These are phyloP conservation scores for Digitaria exilis DNA, from an alignment of 202 grass and related monocot species.

Conservation along the genomic window DNA sequence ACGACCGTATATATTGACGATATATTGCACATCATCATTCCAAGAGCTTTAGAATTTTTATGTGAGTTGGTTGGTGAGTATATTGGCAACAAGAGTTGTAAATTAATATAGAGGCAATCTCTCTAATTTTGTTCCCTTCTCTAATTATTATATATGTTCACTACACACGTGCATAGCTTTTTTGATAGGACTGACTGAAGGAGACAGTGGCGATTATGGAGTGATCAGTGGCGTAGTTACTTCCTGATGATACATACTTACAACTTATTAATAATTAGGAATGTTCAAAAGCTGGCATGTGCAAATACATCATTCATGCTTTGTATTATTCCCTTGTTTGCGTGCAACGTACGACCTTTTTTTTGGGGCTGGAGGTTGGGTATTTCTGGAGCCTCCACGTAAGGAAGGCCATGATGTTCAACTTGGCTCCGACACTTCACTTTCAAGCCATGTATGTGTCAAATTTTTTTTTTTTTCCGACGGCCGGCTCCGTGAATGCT, in stretches of 20 bases:
- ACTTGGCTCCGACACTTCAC: constrained; percentile 30
- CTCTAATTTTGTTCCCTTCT: not conserved
- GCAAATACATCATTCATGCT: constrained; percentile 22
- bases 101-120: not conserved
- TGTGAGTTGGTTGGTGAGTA: not conserved
- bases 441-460: constrained; percentile 36
- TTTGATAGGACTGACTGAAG: constrained; percentile 33
- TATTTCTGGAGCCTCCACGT: constrained; percentile 27
- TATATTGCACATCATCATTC: not conserved
- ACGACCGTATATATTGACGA: not conserved
- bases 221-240: constrained; percentile 35
- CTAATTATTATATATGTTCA: constrained; percentile 12
- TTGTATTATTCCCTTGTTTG: constrained; percentile 43
- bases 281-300: constrained; percentile 32
- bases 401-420: constrained; percentile 34
- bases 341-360: constrained; percentile 35
- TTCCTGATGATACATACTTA: not conserved
- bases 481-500: not conserved
- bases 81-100: not conserved
- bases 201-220: constrained; percentile 42
- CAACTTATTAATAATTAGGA: not conserved
- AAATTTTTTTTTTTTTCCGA: constrained; percentile 21
- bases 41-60: not conserved
- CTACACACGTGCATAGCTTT: constrained; percentile 43
- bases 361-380: not conserved